A percentile compares a stretch with the other conserved stretches of the same genome.
Conservation (phyloP, 2,329 filamentous ascomycete genomes). For the Talaromyces islandicus region DNA sequence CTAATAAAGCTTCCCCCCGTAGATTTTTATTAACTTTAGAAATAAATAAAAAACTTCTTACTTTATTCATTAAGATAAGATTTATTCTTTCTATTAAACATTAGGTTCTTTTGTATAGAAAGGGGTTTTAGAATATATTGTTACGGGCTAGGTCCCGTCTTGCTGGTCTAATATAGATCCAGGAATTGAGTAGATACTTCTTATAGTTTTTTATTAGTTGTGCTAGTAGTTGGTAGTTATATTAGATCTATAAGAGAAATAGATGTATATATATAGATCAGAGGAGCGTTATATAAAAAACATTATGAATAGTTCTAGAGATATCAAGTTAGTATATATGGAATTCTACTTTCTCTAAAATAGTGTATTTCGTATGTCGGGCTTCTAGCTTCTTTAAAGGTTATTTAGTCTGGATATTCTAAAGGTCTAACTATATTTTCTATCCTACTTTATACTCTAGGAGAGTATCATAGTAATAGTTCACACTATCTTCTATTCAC, state of each 20-base stretch:
- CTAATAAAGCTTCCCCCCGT: neutral
- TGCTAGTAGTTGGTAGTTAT: neutral
- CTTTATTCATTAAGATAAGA: constrained; percentile 1
- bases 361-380: neutral
- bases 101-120: neutral
- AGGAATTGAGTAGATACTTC: neutral
- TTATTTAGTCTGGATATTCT: neutral
- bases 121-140: neutral
- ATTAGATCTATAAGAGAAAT: neutral
- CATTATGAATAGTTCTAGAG: neutral
- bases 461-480: neutral
- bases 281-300: neutral
- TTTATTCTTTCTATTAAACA: neutral
- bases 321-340: neutral
- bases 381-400: neutral
- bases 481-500: neutral
- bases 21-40: neutral
- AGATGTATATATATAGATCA: neutral
- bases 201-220: neutral
- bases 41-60: neutral
- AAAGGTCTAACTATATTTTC: neutral
- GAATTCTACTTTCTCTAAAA: neutral
- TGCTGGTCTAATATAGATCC: neutral
- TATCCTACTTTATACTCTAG: neutral
- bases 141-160: neutral